Percentiles rank a stretch among this genome's conserved stretches.
Conservation (phyloP, 768 basidiomycete genomes). For the Nidularia pulvinata region DNA sequence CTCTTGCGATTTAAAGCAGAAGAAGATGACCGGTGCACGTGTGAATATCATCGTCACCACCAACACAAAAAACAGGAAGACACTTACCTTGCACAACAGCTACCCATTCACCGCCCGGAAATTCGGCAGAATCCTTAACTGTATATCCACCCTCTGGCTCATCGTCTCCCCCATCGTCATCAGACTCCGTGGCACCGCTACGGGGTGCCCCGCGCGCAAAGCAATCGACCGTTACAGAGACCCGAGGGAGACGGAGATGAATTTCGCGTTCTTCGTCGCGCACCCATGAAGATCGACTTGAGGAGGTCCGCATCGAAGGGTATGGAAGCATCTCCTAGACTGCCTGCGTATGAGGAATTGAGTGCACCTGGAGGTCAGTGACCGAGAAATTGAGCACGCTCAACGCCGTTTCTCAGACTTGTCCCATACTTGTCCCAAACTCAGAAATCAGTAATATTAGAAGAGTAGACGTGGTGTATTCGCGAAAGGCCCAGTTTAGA, state of each 20-base stretch:
- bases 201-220: conserved; percentile 81
- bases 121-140: conserved; percentile 89
- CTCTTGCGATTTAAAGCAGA: conserved; percentile 96
- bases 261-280: conserved; percentile 90
- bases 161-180: conserved; percentile 86
- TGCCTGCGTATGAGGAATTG: neutral
- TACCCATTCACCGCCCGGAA: conserved; percentile 81
- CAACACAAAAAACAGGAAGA: neutral
- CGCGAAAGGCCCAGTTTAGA: too few relatives aligned
- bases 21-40: conserved; percentile 66
- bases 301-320: conserved; percentile 58
- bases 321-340: neutral
- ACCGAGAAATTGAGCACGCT: conserved; percentile 14
- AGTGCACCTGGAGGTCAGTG: conserved; percentile 8
- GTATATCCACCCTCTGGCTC: conserved; percentile 95
- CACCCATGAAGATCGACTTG: conserved; percentile 94
- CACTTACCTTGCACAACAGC: conserved; percentile 77
- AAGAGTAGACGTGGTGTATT: too few relatives aligned
- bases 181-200: conserved; percentile 77
- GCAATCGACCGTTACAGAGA: conserved; percentile 90
- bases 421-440: too few relatives aligned
- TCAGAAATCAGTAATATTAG: too few relatives aligned
- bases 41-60: neutral
- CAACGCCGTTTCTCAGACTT: conserved; percentile 4
- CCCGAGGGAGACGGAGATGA: conserved; percentile 89